Evolutionary conservation across 345 rosid species (phyloP), one percentile per base, ranked within the genome.

Genomic region (Syzygium jambos): DNA sequence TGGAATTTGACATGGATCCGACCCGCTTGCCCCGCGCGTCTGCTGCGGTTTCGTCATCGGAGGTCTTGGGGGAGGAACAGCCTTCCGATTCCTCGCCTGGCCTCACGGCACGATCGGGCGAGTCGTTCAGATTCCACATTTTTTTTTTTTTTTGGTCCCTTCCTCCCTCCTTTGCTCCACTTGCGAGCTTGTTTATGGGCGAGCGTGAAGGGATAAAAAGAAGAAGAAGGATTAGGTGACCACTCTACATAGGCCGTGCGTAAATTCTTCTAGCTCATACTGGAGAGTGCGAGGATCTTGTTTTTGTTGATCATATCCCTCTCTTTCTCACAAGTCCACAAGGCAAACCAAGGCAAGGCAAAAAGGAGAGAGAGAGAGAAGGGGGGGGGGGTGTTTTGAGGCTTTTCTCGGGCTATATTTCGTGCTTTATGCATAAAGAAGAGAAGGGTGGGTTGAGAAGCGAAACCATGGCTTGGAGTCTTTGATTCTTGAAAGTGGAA

Each of bases 61-160:
- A 90, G 19, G 90, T 91, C 80, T 92, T 91, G 65, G 90, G 94
- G 4, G 93, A 92, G 27, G 93, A 94, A 34, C 92, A 89, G 13
- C 90, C 94, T 85, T 90, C 95, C 21, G 95, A 93, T 86, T 91
- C 95, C 9, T 92, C 93, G 51, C 88, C 92, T 27, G 87, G 89
- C 65, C 86, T 83, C 86, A 59, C 59, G 21, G 83, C 52, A 56
- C 49, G 94, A 93, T 92, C 91, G 88, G 95, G 96, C 87, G 93
- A 92, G 93, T 91, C 95, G 86, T 95, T 95, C 55, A 95, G 93
- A 94, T 95, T 93, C 98, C 98, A 95, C 98, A 94, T 95, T 91
- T 92, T 90, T 90, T 63, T 10, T 11, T 7, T 25, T 90, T 63
- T 10, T 11, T 7, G 16, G 1, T 12, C 10, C 51, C 65, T 51